Evolutionary conservation across 1,284 basidiomycete genomes (phyloP).

Genomic region (Lignosus rhinocerotis): DNA sequence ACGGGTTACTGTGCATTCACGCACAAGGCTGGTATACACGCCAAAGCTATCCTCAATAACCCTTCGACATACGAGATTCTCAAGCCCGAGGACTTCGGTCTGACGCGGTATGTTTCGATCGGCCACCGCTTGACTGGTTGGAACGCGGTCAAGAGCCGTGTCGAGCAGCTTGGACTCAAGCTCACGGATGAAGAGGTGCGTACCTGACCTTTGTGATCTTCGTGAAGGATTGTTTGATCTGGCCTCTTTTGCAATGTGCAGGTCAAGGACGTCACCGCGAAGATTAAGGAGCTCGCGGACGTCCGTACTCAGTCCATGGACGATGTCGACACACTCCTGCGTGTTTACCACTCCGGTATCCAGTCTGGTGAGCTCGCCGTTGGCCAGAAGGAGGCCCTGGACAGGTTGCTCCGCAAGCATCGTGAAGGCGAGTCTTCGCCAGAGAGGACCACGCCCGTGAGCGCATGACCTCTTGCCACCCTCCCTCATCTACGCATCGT

Average conservation of each 20-base stretch:
- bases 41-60: conserved; percentile 99
- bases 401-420: conserved; percentile 78
- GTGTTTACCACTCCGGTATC: conserved; percentile 92
- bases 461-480: not conserved
- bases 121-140: conserved; percentile 96
- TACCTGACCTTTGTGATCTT: not conserved
- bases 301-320: conserved; percentile 99
- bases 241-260: conserved; percentile 28
- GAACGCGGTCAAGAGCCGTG: conserved; percentile 99
- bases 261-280: conserved; percentile 97
- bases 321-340: conserved; percentile 95
- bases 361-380: conserved; percentile 84
- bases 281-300: conserved; percentile 99
- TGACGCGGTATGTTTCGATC: conserved; percentile 97
- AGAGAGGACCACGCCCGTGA: not conserved
- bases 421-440: conserved; percentile 39
- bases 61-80: conserved; percentile 98
- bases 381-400: conserved; percentile 86
- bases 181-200: conserved; percentile 83
- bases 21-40: conserved; percentile 99
- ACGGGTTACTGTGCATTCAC: conserved; percentile 99
- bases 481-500: not conserved
- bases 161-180: conserved; percentile 91
- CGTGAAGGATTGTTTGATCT: not conserved
- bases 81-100: conserved; percentile 97